Percentiles rank a stretch among this genome's conserved stretches.
Evolutionary conservation across 2,329 filamentous ascomycete genomes (phyloP).

Genomic region (Stemphylium beticola): DNA sequence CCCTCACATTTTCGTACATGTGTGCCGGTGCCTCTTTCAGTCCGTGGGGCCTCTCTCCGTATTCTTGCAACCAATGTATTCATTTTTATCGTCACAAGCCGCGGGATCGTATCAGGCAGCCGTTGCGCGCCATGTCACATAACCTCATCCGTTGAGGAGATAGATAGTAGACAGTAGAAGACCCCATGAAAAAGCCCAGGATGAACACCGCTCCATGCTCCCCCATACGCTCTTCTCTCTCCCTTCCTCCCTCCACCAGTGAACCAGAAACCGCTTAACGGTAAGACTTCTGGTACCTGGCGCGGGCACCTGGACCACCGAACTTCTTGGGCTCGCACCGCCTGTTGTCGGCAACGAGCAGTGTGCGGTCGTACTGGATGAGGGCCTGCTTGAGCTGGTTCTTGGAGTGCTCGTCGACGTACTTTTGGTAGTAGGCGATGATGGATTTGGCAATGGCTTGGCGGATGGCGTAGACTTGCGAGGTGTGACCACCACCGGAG

Average conservation of each 20-base stretch:
- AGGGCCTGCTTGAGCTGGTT: slow-evolving; percentile 98
- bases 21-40: not conserved
- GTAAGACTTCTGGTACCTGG: slow-evolving; percentile 99
- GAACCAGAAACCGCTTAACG: slow-evolving; percentile 68
- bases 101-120: slow-evolving; percentile 36
- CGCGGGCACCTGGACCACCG: slow-evolving; percentile 88
- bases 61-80: slow-evolving; percentile 49
- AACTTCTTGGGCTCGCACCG: slow-evolving; percentile 99
- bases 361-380: slow-evolving; percentile 93
- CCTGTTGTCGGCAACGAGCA: slow-evolving; percentile 98
- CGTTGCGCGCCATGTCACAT: slow-evolving; percentile 36
- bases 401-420: slow-evolving; percentile 99
- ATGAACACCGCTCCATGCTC: slow-evolving; percentile 48
- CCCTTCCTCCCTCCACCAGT: slow-evolving; percentile 11
- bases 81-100: slow-evolving; percentile 50
- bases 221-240: slow-evolving; percentile 24
- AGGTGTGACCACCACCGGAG: slow-evolving; percentile 95
- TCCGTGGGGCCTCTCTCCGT: slow-evolving; percentile 2
- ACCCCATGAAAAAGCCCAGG: slow-evolving; percentile 47
- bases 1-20: slow-evolving; percentile 1
- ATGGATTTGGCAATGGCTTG: slow-evolving; percentile 98
- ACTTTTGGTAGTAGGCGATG: slow-evolving; percentile 99
- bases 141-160: slow-evolving; percentile 30
- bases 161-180: slow-evolving; percentile 26
- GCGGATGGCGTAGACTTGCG: slow-evolving; percentile 96